Evolutionary conservation across 306 rosid species (phyloP).

Genomic region (Alnus rubra): DNA sequence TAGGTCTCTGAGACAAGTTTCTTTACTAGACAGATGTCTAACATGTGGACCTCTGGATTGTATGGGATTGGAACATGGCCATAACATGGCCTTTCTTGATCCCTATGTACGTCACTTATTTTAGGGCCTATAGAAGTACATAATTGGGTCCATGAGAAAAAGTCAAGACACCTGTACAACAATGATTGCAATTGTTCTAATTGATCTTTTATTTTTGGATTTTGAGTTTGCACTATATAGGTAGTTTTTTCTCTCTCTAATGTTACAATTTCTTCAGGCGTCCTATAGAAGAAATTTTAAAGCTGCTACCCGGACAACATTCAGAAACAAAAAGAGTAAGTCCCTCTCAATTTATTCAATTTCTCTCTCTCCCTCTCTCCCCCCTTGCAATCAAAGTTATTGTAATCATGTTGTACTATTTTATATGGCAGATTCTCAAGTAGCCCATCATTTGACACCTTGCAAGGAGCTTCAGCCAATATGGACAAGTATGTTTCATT

Average conservation of each 20-base stretch:
- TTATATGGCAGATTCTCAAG: conserved; percentile 79
- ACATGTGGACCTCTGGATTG: not conserved
- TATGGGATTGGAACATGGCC: not conserved
- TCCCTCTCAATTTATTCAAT: conserved; percentile 24
- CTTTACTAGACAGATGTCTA: not conserved
- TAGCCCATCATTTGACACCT: conserved; percentile 70
- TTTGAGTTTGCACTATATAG: conserved; percentile 8
- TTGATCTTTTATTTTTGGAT: conserved; percentile 4
- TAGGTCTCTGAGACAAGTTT: not conserved
- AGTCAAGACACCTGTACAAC: not conserved
- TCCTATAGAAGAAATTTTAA: conserved; percentile 92
- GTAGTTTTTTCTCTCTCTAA: conserved; percentile 16
- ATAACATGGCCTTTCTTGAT: conserved; percentile 2
- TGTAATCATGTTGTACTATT: conserved; percentile 22
- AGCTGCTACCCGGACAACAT: conserved; percentile 95
- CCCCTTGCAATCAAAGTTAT: conserved; percentile 14
- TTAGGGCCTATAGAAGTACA: not conserved
- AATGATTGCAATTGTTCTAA: conserved; percentile 19
- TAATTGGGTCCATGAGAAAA: not conserved
- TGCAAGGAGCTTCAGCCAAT: conserved; percentile 66
- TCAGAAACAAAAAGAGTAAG: conserved; percentile 82
- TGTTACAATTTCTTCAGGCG: conserved; percentile 59
- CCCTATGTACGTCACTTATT: not conserved
- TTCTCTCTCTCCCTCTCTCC: not conserved
- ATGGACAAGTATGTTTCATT: conserved; percentile 62